Evolutionary conservation across 768 basidiomycete genomes (phyloP).

Genomic region (Kwoniella europaea): DNA sequence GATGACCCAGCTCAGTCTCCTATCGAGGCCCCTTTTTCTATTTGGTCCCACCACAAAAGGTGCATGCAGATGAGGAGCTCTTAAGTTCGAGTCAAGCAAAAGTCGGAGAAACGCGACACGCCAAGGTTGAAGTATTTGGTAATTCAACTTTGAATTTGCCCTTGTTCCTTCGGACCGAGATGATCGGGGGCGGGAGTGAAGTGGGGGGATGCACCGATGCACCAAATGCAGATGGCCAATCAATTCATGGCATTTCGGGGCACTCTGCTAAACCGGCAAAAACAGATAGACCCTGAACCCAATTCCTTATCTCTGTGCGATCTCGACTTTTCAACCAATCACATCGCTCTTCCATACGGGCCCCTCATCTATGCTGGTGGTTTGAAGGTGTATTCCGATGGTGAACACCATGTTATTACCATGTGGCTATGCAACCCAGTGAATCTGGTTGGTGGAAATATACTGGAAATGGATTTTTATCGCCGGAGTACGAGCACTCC

Average conservation of each 20-base stretch:
- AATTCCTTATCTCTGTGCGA: constrained; percentile 5
- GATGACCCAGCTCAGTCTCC: too few relatives aligned
- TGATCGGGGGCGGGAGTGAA: background rate
- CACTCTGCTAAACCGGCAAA: background rate
- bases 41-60: background rate
- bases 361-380: background rate
- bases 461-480: background rate
- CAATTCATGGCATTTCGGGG: background rate
- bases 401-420: background rate
- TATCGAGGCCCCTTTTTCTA: background rate
- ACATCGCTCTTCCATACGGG: background rate
- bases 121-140: background rate
- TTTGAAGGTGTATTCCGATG: background rate
- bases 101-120: background rate
- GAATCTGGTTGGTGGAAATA: background rate
- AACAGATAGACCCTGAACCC: background rate
- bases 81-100: background rate
- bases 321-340: background rate
- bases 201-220: too few relatives aligned
- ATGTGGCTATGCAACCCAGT: background rate
- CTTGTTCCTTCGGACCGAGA: constrained; percentile 1
- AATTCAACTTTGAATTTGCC: background rate
- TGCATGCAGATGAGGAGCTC: background rate
- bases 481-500: background rate
- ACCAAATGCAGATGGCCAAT: background rate